Conservation (phyloP, 805 yeast genomes). For the Hanseniaspora lindneri region DNA sequence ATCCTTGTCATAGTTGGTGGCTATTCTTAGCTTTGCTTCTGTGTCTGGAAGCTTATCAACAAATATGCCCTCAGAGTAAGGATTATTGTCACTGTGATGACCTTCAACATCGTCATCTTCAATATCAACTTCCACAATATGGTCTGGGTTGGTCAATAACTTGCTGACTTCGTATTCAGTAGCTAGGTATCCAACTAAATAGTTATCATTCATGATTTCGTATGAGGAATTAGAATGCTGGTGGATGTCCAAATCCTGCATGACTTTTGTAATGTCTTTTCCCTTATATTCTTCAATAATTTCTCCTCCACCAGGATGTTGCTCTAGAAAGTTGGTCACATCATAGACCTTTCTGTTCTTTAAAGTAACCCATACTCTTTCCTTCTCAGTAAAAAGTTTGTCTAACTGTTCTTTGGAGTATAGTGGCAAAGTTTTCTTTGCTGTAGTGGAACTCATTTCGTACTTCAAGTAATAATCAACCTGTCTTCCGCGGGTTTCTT, state of each 20-base stretch:
- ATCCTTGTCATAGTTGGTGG: slow-evolving; percentile 68
- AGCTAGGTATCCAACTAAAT: slow-evolving; percentile 72
- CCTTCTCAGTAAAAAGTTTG: slow-evolving; percentile 36
- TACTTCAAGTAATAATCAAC: neutral
- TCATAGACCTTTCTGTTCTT: slow-evolving; percentile 72
- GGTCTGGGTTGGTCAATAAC: slow-evolving; percentile 48
- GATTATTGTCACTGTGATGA: slow-evolving; percentile 24
- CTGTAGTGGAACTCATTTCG: slow-evolving; percentile 10
- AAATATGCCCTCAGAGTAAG: slow-evolving; percentile 41
- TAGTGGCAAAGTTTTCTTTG: slow-evolving; percentile 42
- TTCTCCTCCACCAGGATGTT: slow-evolving; percentile 64
- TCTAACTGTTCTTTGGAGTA: slow-evolving; percentile 43
- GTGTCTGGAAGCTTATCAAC: slow-evolving; percentile 50
- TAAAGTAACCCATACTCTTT: slow-evolving; percentile 71
- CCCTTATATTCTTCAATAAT: slow-evolving; percentile 66
- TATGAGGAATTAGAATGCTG: slow-evolving; percentile 76
- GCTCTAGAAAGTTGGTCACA: slow-evolving; percentile 44
- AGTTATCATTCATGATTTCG: slow-evolving; percentile 71
- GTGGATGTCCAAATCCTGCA: slow-evolving; percentile 41
- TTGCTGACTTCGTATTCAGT: slow-evolving; percentile 66
- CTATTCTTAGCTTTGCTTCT: slow-evolving; percentile 58
- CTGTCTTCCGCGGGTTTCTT: too few relatives aligned
- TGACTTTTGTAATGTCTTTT: slow-evolving; percentile 60
- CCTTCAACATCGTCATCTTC: slow-evolving; percentile 30
- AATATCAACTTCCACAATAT: slow-evolving; percentile 42